phyloP scores from a whole-genome alignment of 192 early-diverging fungal genomes.

The Backusella macrospora region DNA sequence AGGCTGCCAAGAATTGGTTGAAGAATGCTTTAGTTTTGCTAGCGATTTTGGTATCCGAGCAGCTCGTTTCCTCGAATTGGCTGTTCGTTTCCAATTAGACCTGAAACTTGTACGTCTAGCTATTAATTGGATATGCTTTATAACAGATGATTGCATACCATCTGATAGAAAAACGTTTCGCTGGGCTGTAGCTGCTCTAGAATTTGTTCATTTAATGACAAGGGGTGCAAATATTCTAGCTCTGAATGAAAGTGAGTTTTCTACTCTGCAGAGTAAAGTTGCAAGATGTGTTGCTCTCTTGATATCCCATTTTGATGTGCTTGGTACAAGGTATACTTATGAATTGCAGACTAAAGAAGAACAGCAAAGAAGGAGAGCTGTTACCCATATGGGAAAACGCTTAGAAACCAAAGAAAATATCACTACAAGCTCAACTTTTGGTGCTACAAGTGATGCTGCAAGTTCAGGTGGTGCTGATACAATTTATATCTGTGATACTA shows the following conservation, averaged over 20 bases:
- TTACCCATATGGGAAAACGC: slow-evolving; percentile 27
- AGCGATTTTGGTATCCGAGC: slow-evolving; percentile 69
- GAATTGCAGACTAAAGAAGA: slow-evolving; percentile 38
- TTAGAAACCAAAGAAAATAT: slow-evolving; percentile 35
- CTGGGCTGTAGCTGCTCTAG: slow-evolving; percentile 83
- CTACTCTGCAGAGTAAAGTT: slow-evolving; percentile 68
- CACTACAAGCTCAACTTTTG: slow-evolving; percentile 40
- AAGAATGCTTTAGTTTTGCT: slow-evolving; percentile 73
- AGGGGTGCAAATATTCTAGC: slow-evolving; percentile 71
- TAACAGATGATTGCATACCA: slow-evolving; percentile 79
- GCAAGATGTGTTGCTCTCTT: slow-evolving; percentile 78
- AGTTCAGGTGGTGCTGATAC: slow-evolving; percentile 17
- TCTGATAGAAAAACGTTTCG: slow-evolving; percentile 80
- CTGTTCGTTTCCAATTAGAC: slow-evolving; percentile 61
- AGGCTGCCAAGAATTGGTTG: slow-evolving; percentile 64
- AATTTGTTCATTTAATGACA: slow-evolving; percentile 80
- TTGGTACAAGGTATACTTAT: slow-evolving; percentile 58
- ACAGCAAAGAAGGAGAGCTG: slow-evolving; percentile 34
- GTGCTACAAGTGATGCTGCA: slow-evolving; percentile 25
- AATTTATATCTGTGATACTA: slow-evolving; percentile 48
- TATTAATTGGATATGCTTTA: slow-evolving; percentile 89
- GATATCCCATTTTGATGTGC: slow-evolving; percentile 83
- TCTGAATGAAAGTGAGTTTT: slow-evolving; percentile 72
- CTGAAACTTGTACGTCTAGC: slow-evolving; percentile 70
- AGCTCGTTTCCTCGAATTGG: slow-evolving; percentile 60